Base-by-base conservation (phyloP, 148 eudicot species). In the Amaranthus hypochondriacus region DNA sequence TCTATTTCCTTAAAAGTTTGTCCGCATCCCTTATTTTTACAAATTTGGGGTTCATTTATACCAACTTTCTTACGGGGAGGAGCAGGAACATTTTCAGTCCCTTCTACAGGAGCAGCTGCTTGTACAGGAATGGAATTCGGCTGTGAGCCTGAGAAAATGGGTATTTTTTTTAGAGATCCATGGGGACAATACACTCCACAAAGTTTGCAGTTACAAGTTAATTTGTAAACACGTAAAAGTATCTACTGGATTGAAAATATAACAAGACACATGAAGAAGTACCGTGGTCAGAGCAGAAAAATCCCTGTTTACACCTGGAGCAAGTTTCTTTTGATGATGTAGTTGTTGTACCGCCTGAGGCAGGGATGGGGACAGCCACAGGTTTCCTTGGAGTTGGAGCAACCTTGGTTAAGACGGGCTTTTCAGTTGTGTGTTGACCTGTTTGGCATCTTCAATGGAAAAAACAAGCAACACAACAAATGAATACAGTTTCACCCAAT, bases 231-330 rank as follows among this genome's bases (percentile, higher is more conserved):
- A 28, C 39, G 39, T 28, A 28, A 28, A 28, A 55, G 53, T 61
- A 0, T 28, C 69, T n/a, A 15, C 11, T 48, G 44, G 5, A 6
- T 21, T 65, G 47, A 62, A 48, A 58, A 48, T 7, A 9, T 18
- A 48, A 48, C 5, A 59, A 48, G 28, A 67, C 10, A 63, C 65
- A 62, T 55, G 68, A 64, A 79, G 14, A 39, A 48, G 52, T 89
- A 93, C 98, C 98, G 74, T 93, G 97, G 73, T 88, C 92, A 39
- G 97, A 87, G 86, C 98, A 94, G 85, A 89, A 94, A 87, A 91
- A 91, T 59, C 98, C 97, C 73, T 89, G 98, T 63, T 72, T 90
- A 84, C 98, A 94, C 86, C 98, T 85, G 68, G 96, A 70, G 80
- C 98, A 94, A 75, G 81, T 77, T 54, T 89, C 96, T 75, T 78